phyloP scores from a whole-genome alignment of 1,284 basidiomycete genomes.

The Blastosporella zonata region DNA sequence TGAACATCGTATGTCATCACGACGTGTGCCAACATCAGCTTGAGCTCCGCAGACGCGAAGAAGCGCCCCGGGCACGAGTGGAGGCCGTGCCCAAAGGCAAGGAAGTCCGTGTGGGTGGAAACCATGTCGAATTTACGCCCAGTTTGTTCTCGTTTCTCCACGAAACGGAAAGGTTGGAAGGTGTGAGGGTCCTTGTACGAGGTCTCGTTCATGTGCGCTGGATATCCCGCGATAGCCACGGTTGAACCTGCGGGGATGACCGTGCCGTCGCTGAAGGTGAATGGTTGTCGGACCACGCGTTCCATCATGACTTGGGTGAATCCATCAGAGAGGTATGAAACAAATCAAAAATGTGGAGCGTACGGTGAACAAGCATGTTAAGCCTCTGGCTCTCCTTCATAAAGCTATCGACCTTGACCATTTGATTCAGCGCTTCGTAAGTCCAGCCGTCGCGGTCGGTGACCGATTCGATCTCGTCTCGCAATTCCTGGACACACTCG shows the following conservation, averaged over 20 bases:
- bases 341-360: neutral
- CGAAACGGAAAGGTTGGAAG: slow-evolving; percentile 31
- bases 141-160: slow-evolving; percentile 11
- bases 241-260: slow-evolving; percentile 26
- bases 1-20: slow-evolving; percentile 23
- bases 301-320: slow-evolving; percentile 21
- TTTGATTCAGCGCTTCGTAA: slow-evolving; percentile 34
- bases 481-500: slow-evolving; percentile 35
- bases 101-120: slow-evolving; percentile 27
- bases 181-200: slow-evolving; percentile 23
- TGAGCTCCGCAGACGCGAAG: slow-evolving; percentile 29
- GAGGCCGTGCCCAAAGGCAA: slow-evolving; percentile 35
- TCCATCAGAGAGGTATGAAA: neutral
- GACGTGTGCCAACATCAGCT: slow-evolving; percentile 38
- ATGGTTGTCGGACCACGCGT: slow-evolving; percentile 23
- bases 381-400: slow-evolving; percentile 26
- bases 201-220: slow-evolving; percentile 20
- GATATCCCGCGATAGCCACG: slow-evolving; percentile 18
- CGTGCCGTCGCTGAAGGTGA: slow-evolving; percentile 31
- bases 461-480: slow-evolving; percentile 39
- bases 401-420: slow-evolving; percentile 43
- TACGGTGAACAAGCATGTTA: slow-evolving; percentile 14
- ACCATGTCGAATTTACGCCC: slow-evolving; percentile 25
- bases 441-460: slow-evolving; percentile 37
- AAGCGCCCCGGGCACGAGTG: slow-evolving; percentile 32